A percentile compares a stretch with the other conserved stretches of the same genome.
Evolutionary conservation across 2,329 filamentous ascomycete genomes (phyloP).

Genomic region (Bipolaris victoriae): DNA sequence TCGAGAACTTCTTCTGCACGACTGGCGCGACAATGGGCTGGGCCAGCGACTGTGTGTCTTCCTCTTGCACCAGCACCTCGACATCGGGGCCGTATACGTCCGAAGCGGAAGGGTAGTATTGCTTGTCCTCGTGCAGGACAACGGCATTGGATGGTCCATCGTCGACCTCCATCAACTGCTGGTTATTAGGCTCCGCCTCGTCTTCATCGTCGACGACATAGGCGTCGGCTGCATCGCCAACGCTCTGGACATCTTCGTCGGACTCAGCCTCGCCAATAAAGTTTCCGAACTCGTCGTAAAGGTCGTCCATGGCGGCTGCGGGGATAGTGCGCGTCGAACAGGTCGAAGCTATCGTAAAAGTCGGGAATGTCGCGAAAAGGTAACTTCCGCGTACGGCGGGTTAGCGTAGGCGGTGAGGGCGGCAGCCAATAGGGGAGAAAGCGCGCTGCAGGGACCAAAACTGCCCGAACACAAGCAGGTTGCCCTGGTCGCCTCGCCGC

Average conservation of each 20-base stretch:
- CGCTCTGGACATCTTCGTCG: slow-evolving; percentile 82
- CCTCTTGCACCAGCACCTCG: slow-evolving; percentile 94
- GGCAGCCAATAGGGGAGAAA: slow-evolving; percentile 23
- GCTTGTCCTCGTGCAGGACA: slow-evolving; percentile 98
- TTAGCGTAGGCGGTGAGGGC: slow-evolving; percentile 34
- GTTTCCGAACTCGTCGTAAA: slow-evolving; percentile 99
- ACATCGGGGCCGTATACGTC: slow-evolving; percentile 95
- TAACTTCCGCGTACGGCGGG: slow-evolving; percentile 13
- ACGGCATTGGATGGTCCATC: slow-evolving; percentile 94
- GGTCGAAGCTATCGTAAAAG: slow-evolving; percentile 38
- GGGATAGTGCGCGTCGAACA: slow-evolving; percentile 27
- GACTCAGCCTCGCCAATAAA: slow-evolving; percentile 95
- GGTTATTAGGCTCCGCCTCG: slow-evolving; percentile 61
- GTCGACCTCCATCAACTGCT: slow-evolving; percentile 94
- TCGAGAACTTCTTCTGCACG: slow-evolving; percentile 92
- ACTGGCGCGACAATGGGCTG: slow-evolving; percentile 94
- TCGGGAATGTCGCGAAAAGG: slow-evolving; percentile 28
- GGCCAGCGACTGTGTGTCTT: slow-evolving; percentile 90
- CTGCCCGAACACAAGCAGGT: slow-evolving; percentile 15
- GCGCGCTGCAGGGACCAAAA: slow-evolving; percentile 23
- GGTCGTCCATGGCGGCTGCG: slow-evolving; percentile 77
- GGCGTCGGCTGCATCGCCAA: slow-evolving; percentile 75
- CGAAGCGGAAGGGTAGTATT: slow-evolving; percentile 97
- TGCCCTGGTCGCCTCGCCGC: slow-evolving; percentile 3
- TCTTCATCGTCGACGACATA: slow-evolving; percentile 67